Evolutionary conservation across 2,329 filamentous ascomycete genomes (phyloP).

Genomic region (Sordariomycetes sp.): DNA sequence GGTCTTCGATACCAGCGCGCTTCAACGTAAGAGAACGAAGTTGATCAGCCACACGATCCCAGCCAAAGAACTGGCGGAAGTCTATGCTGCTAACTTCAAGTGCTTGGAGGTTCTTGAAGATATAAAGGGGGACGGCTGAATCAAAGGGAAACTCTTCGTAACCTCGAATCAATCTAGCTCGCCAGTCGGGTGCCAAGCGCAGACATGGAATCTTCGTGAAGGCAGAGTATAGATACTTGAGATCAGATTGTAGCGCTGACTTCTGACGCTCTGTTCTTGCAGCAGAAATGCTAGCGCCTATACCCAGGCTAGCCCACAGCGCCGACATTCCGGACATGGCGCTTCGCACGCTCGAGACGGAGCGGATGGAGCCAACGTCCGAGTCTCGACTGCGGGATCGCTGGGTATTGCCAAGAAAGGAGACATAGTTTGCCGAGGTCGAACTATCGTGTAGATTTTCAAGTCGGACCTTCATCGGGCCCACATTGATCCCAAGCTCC

Average conservation of each 20-base stretch:
- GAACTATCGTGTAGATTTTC: slow-evolving; percentile 89
- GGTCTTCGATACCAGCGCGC: slow-evolving; percentile 80
- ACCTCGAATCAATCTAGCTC: slow-evolving; percentile 78
- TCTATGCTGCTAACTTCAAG: slow-evolving; percentile 93
- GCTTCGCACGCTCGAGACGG: slow-evolving; percentile 91
- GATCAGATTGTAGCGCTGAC: slow-evolving; percentile 71
- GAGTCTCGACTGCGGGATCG: slow-evolving; percentile 69
- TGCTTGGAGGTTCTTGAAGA: slow-evolving; percentile 93
- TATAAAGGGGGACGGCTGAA: slow-evolving; percentile 89
- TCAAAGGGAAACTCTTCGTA: slow-evolving; percentile 99
- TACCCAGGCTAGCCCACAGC: slow-evolving; percentile 80
- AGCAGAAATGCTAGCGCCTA: slow-evolving; percentile 68
- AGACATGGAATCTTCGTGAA: slow-evolving; percentile 97
- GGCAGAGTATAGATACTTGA: slow-evolving; percentile 94
- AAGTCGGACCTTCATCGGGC: slow-evolving; percentile 90
- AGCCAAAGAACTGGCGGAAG: slow-evolving; percentile 93
- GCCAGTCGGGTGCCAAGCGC: slow-evolving; percentile 83
- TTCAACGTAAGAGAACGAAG: slow-evolving; percentile 82
- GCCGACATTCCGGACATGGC: slow-evolving; percentile 96
- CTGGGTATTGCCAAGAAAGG: slow-evolving; percentile 74
- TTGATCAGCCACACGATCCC: slow-evolving; percentile 90
- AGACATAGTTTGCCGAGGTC: slow-evolving; percentile 86
- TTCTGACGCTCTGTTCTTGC: slow-evolving; percentile 87
- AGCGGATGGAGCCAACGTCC: slow-evolving; percentile 86
- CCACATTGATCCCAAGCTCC: slow-evolving; percentile 81